Percentiles rank a stretch among this genome's conserved stretches.
phyloP scores from a whole-genome alignment of 495 filamentous ascomycete species.

The Hypoxylon fuscum region DNA sequence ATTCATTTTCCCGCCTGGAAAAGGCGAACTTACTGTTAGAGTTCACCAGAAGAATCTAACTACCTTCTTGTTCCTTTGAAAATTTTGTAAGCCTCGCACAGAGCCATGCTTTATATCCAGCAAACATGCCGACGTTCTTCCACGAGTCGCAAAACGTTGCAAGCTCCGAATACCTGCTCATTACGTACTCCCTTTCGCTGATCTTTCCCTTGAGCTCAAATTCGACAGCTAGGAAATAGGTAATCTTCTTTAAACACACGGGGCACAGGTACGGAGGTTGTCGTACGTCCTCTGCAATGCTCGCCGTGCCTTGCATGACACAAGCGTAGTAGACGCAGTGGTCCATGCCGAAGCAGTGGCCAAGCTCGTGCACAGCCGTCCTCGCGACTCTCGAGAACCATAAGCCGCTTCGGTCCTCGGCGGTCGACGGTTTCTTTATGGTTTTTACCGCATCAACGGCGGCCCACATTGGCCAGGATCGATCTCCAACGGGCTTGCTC shows the following conservation, averaged over 20 bases:
- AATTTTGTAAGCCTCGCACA: conserved; percentile 23
- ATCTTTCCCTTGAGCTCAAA: conserved; percentile 21
- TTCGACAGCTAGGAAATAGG: conserved; percentile 38
- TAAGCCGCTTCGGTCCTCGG: conserved; percentile 41
- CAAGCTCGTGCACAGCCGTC: conserved; percentile 70
- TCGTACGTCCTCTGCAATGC: conserved; percentile 67
- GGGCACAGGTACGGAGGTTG: conserved; percentile 76
- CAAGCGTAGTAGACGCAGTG: conserved; percentile 78
- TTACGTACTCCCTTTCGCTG: conserved; percentile 49
- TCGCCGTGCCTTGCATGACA: conserved; percentile 70
- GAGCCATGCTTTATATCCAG: conserved; percentile 52
- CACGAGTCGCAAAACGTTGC: conserved; percentile 54
- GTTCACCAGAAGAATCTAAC: neutral
- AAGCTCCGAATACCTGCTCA: conserved; percentile 55
- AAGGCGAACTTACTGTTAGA: neutral
- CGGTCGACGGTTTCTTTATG: conserved; percentile 5
- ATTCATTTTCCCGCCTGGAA: no score
- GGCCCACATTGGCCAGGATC: conserved; percentile 17
- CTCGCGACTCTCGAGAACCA: conserved; percentile 68
- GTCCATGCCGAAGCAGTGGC: conserved; percentile 71
- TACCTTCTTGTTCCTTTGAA: neutral
- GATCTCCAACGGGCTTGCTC: no score
- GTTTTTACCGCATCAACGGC: conserved; percentile 30
- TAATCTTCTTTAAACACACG: conserved; percentile 66
- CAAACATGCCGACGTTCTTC: conserved; percentile 51